phyloP scores from a whole-genome alignment of 306 rosid species.

The Heteromeles arbutifolia region DNA sequence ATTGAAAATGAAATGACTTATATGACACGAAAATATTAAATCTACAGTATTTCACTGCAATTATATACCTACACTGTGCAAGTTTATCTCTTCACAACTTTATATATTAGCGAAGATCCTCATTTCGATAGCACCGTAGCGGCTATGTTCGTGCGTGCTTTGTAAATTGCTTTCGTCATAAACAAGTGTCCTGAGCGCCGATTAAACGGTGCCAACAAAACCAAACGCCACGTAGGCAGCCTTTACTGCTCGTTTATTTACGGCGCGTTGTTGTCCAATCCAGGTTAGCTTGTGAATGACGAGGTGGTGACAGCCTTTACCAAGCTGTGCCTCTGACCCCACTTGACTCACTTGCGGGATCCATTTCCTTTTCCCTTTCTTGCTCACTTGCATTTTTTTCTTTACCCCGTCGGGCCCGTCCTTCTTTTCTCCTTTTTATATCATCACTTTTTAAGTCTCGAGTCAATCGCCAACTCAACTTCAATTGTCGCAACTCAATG shows the following conservation, averaged over 20 bases:
- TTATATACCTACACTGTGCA: too few relatives aligned
- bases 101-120: too few relatives aligned
- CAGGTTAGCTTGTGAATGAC: conserved; percentile 7
- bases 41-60: too few relatives aligned
- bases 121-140: too few relatives aligned
- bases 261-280: background rate
- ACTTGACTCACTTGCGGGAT: background rate
- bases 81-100: too few relatives aligned
- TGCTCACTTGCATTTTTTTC: background rate
- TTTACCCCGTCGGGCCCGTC: background rate
- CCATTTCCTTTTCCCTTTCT: background rate
- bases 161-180: background rate
- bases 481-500: background rate
- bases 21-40: too few relatives aligned
- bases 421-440: background rate
- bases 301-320: conserved; percentile 46
- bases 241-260: background rate
- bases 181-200: conserved; percentile 1
- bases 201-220: conserved; percentile 5
- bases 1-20: too few relatives aligned
- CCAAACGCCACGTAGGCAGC: conserved; percentile 18
- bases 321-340: conserved; percentile 45
- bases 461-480: background rate
- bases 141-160: too few relatives aligned
- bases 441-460: background rate